phyloP scores from a whole-genome alignment of 2,329 filamentous ascomycete genomes.

The Paradendryphiella salina region DNA sequence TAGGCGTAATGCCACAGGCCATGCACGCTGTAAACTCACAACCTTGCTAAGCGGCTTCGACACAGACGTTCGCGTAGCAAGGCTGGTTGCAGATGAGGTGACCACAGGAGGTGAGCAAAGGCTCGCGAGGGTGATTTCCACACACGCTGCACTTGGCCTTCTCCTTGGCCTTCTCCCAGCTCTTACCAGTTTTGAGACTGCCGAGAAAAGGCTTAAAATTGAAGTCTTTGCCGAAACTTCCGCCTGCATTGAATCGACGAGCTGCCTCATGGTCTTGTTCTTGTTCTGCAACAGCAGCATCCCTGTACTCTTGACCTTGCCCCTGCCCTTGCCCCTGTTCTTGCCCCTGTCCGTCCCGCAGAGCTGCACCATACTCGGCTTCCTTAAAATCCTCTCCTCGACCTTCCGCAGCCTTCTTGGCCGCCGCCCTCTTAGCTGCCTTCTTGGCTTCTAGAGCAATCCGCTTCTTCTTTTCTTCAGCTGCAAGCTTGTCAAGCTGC shows the following conservation, averaged over 20 bases:
- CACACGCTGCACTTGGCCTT: conserved; percentile 52
- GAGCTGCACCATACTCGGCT: conserved; percentile 7
- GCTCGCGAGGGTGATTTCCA: conserved; percentile 41
- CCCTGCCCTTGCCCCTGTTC: no score
- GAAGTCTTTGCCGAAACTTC: conserved; percentile 44
- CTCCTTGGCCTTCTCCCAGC: conserved; percentile 50
- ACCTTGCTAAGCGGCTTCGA: conserved; percentile 30
- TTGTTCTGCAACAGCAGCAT: not conserved
- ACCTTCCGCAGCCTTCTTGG: conserved; percentile 4
- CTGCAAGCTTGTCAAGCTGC: conserved; percentile 35
- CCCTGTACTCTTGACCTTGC: not conserved
- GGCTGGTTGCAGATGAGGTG: conserved; percentile 59
- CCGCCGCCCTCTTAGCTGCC: not conserved
- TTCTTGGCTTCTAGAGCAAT: conserved; percentile 10
- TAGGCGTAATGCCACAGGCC: conserved; percentile 41
- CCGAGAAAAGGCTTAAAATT: conserved; percentile 50
- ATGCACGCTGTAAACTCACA: conserved; percentile 28
- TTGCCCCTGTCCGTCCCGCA: not conserved
- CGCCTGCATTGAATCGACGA: not conserved
- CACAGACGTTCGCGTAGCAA: conserved; percentile 50
- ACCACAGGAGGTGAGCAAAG: conserved; percentile 56
- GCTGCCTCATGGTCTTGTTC: not conserved
- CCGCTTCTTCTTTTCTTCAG: conserved; percentile 19
- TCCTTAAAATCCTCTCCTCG: conserved; percentile 5
- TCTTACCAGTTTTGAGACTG: conserved; percentile 37